Conservation (phyloP, 345 rosid genomes). For the Aethionema arabicum region DNA sequence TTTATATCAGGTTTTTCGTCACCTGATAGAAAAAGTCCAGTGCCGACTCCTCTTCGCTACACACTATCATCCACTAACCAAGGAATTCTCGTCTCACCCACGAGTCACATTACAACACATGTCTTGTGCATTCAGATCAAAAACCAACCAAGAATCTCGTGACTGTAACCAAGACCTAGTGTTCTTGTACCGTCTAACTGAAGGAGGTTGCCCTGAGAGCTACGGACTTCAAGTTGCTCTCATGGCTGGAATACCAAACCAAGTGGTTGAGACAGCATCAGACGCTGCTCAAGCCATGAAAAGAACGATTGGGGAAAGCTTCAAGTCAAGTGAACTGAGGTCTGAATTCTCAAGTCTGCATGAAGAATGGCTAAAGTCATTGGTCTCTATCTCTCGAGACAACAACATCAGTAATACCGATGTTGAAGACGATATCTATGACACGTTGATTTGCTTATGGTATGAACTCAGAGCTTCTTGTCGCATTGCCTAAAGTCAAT, state of each 20-base stretch:
- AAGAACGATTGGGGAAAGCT: conserved; percentile 61
- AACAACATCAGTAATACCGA: conserved; percentile 19
- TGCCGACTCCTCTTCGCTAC: conserved; percentile 91
- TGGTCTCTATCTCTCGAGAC: conserved; percentile 41
- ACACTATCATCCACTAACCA: conserved; percentile 91
- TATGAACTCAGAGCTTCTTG: conserved; percentile 58
- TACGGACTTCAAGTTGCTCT: conserved; percentile 83
- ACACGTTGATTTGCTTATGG: conserved; percentile 77
- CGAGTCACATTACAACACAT: conserved; percentile 80
- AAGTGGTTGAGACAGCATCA: conserved; percentile 65
- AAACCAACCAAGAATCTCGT: conserved; percentile 33
- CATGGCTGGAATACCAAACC: conserved; percentile 89
- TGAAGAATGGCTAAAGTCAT: conserved; percentile 74
- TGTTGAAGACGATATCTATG: conserved; percentile 51
- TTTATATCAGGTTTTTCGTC: conserved; percentile 69
- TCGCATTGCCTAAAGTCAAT: conserved; percentile 5
- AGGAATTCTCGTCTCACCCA: conserved; percentile 87
- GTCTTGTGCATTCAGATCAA: conserved; percentile 68
- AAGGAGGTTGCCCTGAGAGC: conserved; percentile 93
- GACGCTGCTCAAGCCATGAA: conserved; percentile 63
- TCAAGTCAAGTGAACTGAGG: conserved; percentile 75
- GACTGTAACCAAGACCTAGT: conserved; percentile 52
- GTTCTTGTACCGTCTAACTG: conserved; percentile 69
- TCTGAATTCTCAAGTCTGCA: conserved; percentile 88
- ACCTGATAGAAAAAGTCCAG: conserved; percentile 84